Evolutionary conservation across 208 protist genomes (phyloP), one percentile per base, ranked within the genome.

Genomic region (Blastocrithidia nonstop): DNA sequence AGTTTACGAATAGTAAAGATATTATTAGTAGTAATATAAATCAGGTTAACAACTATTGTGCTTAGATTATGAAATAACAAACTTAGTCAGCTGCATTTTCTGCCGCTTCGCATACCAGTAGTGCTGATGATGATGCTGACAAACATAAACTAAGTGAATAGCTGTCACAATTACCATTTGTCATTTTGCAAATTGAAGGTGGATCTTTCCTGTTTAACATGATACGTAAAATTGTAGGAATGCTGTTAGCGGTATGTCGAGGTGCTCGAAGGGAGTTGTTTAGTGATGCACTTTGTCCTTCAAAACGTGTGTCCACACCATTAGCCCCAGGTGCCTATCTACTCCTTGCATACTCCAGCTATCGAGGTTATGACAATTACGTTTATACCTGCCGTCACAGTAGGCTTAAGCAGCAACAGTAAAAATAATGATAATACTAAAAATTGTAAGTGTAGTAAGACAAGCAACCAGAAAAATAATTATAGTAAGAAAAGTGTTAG

Each of bases 141-240:
- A n/a, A n/a, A n/a, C n/a, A n/a, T n/a, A n/a, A n/a, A n/a, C n/a
- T n/a, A n/a, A n/a, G n/a, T n/a, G n/a, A n/a, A n/a, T n/a, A n/a
- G n/a, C n/a, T n/a, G 13, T 13, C 43, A 25, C 37, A 51, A 9
- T 33, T 83, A 27, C 81, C 81, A 1, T 91, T 80, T 50, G 28
- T 85, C 1, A 39, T 87, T 11, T 82, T 91, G 26, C 81, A 91
- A 38, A 76, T 91, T 31, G 81, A 91, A 33, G 81, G 81, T 3
- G 65, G 57, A 6, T 87, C 77, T 6, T 91, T 91, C 51, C 59
- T 91, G 7, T 78, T 87, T 35, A 91, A 91, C 37, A 91, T 91
- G 81, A 91, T 91, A 47, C 70, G 81, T 40, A 90, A 90, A 41
- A 65, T 90, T 15, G 68, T 90, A 0, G 81, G 81, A 1, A 57